A percentile compares a stretch with the other conserved stretches of the same genome.
These are phyloP conservation scores for Gaeumannomyces tritici DNA, from an alignment of 2,329 filamentous ascomycete species.

Conservation along the genomic window DNA sequence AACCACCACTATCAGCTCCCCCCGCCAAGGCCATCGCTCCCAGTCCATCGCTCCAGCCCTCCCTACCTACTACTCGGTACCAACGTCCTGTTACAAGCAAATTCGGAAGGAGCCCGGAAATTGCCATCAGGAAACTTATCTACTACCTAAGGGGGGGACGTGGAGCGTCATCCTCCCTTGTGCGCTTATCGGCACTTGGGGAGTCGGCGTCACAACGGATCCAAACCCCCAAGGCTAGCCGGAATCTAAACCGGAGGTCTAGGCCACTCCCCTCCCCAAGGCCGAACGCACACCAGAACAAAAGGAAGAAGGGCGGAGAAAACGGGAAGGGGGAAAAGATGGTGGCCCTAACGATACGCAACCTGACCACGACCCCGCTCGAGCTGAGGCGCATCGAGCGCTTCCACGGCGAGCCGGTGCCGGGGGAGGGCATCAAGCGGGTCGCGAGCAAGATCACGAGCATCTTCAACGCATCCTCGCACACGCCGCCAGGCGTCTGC, in stretches of 20 bases:
- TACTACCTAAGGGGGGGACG: background rate
- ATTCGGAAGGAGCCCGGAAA: background rate
- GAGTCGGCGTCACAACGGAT: background rate
- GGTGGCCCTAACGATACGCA: slow-evolving; percentile 63
- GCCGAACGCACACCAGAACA: background rate
- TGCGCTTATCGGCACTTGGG: background rate
- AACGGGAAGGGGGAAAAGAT: slow-evolving; percentile 22
- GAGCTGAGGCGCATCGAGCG: slow-evolving; percentile 65
- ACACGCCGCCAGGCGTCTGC: slow-evolving; percentile 9
- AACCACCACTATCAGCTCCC: too few species aligned
- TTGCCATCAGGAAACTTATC: background rate
- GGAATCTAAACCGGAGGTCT: background rate
- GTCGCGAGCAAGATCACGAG: slow-evolving; percentile 23
- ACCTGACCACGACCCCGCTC: slow-evolving; percentile 66
- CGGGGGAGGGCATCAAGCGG: slow-evolving; percentile 18
- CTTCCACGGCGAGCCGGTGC: slow-evolving; percentile 45
- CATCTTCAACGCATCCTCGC: slow-evolving; percentile 31
- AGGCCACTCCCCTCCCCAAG: too few species aligned
- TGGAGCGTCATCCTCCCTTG: background rate
- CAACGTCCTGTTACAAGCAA: background rate
- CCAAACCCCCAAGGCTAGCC: background rate
- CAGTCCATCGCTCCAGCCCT: too few species aligned
- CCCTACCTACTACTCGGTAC: background rate
- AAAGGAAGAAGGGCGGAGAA: background rate
- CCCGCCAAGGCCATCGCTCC: background rate